Evolutionary conservation across 192 early-diverging fungal species (phyloP).

Genomic region (Umbelopsis vinacea): DNA sequence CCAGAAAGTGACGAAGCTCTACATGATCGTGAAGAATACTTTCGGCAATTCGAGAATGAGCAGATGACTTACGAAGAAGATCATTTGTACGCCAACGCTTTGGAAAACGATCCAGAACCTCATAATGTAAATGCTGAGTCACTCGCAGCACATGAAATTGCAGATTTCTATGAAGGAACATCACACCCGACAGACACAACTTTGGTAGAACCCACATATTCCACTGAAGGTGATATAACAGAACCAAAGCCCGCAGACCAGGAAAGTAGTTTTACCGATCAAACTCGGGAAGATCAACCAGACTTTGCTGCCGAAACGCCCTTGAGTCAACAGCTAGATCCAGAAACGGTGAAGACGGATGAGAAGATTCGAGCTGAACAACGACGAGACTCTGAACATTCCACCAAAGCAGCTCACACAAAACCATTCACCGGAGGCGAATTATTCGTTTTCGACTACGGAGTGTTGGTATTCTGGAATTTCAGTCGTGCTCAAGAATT

Average conservation of each 20-base stretch:
- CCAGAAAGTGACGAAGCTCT: neutral
- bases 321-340: neutral
- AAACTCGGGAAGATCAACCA: neutral
- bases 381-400: constrained; percentile 19
- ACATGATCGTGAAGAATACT: neutral
- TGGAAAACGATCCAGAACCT: neutral
- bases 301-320: neutral
- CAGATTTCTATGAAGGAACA: constrained; percentile 4
- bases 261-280: too few species aligned
- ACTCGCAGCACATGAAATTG: neutral
- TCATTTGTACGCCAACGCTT: constrained; percentile 19
- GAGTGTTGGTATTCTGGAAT: constrained; percentile 65
- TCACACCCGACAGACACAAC: neutral
- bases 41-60: constrained; percentile 1
- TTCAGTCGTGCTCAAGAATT: constrained; percentile 55
- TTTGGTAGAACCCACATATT: neutral
- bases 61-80: constrained; percentile 38
- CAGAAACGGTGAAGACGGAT: neutral
- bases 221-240: neutral
- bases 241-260: neutral
- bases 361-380: constrained; percentile 10
- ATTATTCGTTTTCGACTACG: constrained; percentile 64
- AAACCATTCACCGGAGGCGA: constrained; percentile 53
- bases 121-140: neutral
- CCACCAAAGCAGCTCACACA: constrained; percentile 4